These are phyloP conservation scores for Pisolithus marmoratus DNA, from an alignment of 768 basidiomycete species.

Conservation along the genomic window DNA sequence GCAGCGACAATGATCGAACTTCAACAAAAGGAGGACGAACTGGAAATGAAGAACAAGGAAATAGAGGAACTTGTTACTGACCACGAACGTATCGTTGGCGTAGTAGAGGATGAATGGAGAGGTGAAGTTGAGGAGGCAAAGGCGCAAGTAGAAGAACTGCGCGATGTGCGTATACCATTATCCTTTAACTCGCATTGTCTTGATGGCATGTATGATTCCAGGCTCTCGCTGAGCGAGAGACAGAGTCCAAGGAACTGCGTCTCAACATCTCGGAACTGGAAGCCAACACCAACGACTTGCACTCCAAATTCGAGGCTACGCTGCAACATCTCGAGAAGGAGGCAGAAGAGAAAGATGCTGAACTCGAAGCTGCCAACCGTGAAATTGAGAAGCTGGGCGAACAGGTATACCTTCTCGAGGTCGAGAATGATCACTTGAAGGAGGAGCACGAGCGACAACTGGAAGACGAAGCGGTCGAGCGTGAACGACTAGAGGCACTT, in stretches of 20 bases:
- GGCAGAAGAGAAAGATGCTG: constrained; percentile 71
- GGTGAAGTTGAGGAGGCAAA: constrained; percentile 82
- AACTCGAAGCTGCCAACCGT: constrained; percentile 65
- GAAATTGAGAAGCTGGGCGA: constrained; percentile 80
- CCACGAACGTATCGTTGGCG: constrained; percentile 64
- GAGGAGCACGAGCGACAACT: constrained; percentile 64
- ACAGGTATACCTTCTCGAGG: constrained; percentile 79
- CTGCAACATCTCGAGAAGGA: constrained; percentile 75
- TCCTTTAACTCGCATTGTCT: background rate
- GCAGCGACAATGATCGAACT: constrained; percentile 79
- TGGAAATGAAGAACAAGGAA: constrained; percentile 72
- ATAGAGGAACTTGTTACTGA: constrained; percentile 74
- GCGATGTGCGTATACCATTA: constrained; percentile 45
- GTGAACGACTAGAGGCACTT: constrained; percentile 61
- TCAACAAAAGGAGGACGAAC: constrained; percentile 82
- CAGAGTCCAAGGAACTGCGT: constrained; percentile 70
- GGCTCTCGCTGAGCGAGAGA: constrained; percentile 75
- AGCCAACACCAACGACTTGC: constrained; percentile 61
- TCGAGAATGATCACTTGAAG: constrained; percentile 71
- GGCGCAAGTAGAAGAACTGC: constrained; percentile 72
- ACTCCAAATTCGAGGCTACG: constrained; percentile 68
- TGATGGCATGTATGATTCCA: constrained; percentile 21
- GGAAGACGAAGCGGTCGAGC: constrained; percentile 71
- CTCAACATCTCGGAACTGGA: constrained; percentile 73
- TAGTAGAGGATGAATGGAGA: constrained; percentile 81